Percentiles rank a stretch among this genome's conserved stretches.
These are phyloP conservation scores for Vigna unguiculata DNA, from an alignment of 306 rosid species.

Conservation along the genomic window DNA sequence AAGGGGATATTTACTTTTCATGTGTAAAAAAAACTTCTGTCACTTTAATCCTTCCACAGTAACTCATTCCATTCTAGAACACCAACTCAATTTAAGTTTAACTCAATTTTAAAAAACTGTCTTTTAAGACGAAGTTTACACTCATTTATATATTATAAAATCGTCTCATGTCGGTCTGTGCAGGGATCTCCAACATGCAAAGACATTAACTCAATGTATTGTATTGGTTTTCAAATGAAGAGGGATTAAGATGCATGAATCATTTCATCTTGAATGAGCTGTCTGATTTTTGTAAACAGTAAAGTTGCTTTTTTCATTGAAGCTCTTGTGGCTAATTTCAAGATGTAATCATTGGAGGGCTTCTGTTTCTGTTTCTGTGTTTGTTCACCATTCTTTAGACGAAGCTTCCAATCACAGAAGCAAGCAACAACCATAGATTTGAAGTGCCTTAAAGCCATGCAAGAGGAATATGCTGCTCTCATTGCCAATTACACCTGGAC, in stretches of 20 bases:
- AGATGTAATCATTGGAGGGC: neutral
- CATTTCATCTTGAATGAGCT: neutral
- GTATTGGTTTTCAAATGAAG: too few relatives aligned
- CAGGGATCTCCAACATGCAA: too few relatives aligned
- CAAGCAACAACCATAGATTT: constrained; percentile 22
- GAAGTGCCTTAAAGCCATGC: constrained; percentile 30
- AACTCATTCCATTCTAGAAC: constrained; percentile 7
- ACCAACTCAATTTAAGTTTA: too few relatives aligned
- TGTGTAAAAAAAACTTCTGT: neutral
- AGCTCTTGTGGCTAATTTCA: constrained; percentile 9
- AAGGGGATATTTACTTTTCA: constrained; percentile 11
- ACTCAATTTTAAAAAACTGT: too few relatives aligned
- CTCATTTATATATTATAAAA: too few relatives aligned
- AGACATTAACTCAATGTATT: neutral
- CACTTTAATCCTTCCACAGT: neutral
- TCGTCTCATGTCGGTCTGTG: too few relatives aligned
- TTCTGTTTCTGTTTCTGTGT: neutral
- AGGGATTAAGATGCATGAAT: neutral
- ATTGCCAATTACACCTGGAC: constrained; percentile 18
- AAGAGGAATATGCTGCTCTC: constrained; percentile 31
- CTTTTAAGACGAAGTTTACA: too few relatives aligned
- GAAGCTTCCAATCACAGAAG: constrained; percentile 9
- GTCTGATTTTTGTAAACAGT: neutral
- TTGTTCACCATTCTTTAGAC: neutral
- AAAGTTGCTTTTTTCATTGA: neutral